A percentile compares a stretch with the other conserved stretches of the same genome.
phyloP scores from a whole-genome alignment of 169 alveolate species.

The Eimeria maxima region DNA sequence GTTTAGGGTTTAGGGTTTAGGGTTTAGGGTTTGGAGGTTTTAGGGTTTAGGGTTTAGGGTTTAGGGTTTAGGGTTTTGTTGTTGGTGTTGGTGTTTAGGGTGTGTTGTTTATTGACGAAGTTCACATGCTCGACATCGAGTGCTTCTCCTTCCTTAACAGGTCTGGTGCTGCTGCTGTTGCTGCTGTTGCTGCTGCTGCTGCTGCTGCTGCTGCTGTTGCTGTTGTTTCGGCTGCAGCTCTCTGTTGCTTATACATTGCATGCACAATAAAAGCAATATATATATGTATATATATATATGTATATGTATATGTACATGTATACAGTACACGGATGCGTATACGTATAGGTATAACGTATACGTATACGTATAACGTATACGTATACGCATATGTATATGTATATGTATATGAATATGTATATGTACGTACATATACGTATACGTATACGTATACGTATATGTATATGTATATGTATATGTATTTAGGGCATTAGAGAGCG shows the following conservation, averaged over 20 bases:
- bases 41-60: constrained; percentile 38
- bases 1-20: constrained; percentile 1
- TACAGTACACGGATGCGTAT: too few relatives aligned
- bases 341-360: too few relatives aligned
- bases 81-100: constrained; percentile 93
- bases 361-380: background rate
- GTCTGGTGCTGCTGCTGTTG: constrained; percentile 7
- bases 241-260: background rate
- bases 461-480: background rate
- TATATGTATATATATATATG: background rate
- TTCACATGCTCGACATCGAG: constrained; percentile 99
- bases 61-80: too few relatives aligned
- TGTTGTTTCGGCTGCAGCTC: background rate
- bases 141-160: constrained; percentile 98
- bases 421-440: too few relatives aligned
- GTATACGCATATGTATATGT: background rate
- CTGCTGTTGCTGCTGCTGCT: constrained; percentile 24
- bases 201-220: background rate
- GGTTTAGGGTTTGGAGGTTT: constrained; percentile 9
- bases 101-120: constrained; percentile 99
- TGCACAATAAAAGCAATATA: background rate
- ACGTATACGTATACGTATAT: too few relatives aligned
- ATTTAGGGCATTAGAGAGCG: constrained; percentile 97
- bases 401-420: background rate
- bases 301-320: too few relatives aligned